Percentiles rank a stretch among this genome's conserved stretches.
Evolutionary conservation across 441 rosid genomes (phyloP).

Genomic region (Manihot esculenta): DNA sequence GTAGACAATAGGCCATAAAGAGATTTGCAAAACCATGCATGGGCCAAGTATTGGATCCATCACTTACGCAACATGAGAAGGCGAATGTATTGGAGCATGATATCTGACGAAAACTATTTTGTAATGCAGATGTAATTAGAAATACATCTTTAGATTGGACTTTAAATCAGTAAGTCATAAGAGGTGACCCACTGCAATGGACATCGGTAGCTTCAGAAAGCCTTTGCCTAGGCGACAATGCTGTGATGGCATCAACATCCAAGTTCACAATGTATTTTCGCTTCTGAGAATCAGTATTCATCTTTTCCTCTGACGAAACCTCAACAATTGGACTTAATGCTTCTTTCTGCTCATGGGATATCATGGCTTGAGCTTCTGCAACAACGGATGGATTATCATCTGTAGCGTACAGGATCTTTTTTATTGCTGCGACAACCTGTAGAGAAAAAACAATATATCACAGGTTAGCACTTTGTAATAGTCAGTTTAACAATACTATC

Average conservation of each 20-base stretch:
- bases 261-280: conserved; percentile 67
- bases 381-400: conserved; percentile 66
- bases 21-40: neutral
- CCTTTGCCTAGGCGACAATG: conserved; percentile 82
- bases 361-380: conserved; percentile 70
- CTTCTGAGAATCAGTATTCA: conserved; percentile 59
- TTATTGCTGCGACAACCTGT: conserved; percentile 78
- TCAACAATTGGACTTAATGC: conserved; percentile 68
- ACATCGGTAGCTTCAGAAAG: conserved; percentile 89
- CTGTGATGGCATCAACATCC: conserved; percentile 65
- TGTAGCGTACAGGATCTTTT: conserved; percentile 74
- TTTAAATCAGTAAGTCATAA: conserved; percentile 68
- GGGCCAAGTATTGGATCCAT: neutral
- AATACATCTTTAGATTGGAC: conserved; percentile 6
- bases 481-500: neutral
- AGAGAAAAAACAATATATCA: conserved; percentile 6
- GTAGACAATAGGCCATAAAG: neutral
- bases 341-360: conserved; percentile 40
- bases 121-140: neutral
- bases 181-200: conserved; percentile 83
- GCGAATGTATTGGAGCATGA: too few relatives aligned
- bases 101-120: neutral
- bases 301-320: conserved; percentile 64
- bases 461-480: neutral
- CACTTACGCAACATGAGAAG: too few relatives aligned